Evolutionary conservation across 495 filamentous ascomycete genomes (phyloP).

Genomic region (Penicillium psychrofluorescens): DNA sequence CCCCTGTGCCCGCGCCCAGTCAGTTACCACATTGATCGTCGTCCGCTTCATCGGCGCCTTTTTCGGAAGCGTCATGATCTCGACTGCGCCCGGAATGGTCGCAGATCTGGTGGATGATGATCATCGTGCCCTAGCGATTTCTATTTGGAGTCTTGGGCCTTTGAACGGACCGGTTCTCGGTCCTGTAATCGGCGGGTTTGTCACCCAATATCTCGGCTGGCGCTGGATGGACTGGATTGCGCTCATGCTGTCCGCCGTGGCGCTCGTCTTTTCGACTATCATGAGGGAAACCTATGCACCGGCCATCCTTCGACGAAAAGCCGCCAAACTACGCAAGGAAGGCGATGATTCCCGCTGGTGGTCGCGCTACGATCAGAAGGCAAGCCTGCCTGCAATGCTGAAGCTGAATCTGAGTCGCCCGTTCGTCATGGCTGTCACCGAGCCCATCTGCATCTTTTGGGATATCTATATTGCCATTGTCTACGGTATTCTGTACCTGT

Average conservation of each 20-base stretch:
- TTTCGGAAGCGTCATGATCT: constrained; percentile 71
- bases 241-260: constrained; percentile 57
- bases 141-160: constrained; percentile 70
- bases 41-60: constrained; percentile 71
- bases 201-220: constrained; percentile 69
- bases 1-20: constrained; percentile 61
- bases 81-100: constrained; percentile 76
- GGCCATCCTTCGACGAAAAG: constrained; percentile 60
- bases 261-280: constrained; percentile 41
- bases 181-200: constrained; percentile 68
- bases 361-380: constrained; percentile 65
- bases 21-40: constrained; percentile 56
- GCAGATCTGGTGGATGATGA: constrained; percentile 69
- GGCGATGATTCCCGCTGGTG: constrained; percentile 70
- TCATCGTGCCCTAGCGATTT: constrained; percentile 63
- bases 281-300: constrained; percentile 77
- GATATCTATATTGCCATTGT: constrained; percentile 62
- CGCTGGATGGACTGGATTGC: constrained; percentile 78
- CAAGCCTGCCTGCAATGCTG: constrained; percentile 46
- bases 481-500: constrained; percentile 72
- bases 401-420: constrained; percentile 69
- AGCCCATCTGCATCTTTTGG: constrained; percentile 81
- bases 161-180: constrained; percentile 61
- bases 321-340: constrained; percentile 61
- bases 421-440: constrained; percentile 68